Percentiles rank a stretch among this genome's conserved stretches.
Conservation (phyloP, 305 asterid species). For the Fraxinus velutina region DNA sequence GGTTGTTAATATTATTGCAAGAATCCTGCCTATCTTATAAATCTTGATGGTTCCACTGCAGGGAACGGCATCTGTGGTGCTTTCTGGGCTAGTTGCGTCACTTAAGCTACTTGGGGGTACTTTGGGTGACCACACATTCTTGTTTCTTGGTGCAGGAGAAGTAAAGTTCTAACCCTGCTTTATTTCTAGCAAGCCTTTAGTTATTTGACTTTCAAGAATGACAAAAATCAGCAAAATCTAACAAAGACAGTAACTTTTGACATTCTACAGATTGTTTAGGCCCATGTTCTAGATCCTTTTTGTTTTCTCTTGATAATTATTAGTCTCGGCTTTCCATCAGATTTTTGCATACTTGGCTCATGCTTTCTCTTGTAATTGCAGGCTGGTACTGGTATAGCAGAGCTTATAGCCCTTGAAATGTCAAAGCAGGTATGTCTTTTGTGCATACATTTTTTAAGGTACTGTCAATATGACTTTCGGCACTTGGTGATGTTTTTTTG, state of each 20-base stretch:
- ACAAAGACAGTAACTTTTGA: neutral
- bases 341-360: neutral
- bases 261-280: neutral
- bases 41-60: constrained; percentile 33
- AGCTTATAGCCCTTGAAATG: constrained; percentile 80
- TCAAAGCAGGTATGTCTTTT: constrained; percentile 55
- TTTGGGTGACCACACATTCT: constrained; percentile 72
- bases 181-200: neutral
- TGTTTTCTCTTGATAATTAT: neutral
- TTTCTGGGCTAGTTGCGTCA: constrained; percentile 77
- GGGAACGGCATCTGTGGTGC: constrained; percentile 91
- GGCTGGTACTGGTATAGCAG: constrained; percentile 95
- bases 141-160: constrained; percentile 96
- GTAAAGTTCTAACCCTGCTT: constrained; percentile 32
- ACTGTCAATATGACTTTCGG: neutral
- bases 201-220: neutral
- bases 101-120: constrained; percentile 74
- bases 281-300: neutral
- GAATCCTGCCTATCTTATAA: neutral
- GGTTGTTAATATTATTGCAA: neutral
- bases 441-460: constrained; percentile 1
- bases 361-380: constrained; percentile 30
- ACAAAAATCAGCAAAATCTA: neutral
- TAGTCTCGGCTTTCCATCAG: neutral
- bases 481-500: constrained; percentile 1